Base-by-base conservation (phyloP, 495 filamentous ascomycete species). In the Neurospora sp. region DNA sequence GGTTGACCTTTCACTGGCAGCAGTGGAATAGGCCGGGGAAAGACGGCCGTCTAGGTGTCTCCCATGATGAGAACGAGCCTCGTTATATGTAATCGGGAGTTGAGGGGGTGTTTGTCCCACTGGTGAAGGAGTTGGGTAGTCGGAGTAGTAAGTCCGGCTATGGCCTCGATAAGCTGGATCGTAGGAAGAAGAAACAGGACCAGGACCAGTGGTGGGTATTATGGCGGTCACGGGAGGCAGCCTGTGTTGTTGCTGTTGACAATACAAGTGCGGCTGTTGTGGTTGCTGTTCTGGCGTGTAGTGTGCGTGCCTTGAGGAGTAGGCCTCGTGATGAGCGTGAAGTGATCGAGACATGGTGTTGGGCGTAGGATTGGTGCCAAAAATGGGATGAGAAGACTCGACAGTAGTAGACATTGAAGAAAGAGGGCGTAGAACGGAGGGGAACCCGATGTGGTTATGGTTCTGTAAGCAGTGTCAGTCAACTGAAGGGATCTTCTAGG, bases 291-390 rank as follows among this genome's bases (percentile, higher is more conserved):
- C 83, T 71, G 78, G 78, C 16, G 78, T 73, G 76, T 84, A 84
- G 72, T 83, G 82, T 39, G 74, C 75, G 72, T 81, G 80, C 75
- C 77, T 73, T 53, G 82, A 80, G 74, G 80, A 77, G 72, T 84
- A 84, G 70, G 77, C 78, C 71, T 82, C 82, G 44, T 82, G 81
- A 40, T 82, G 82, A 73, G 75, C 74, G 71, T 84, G 78, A 73
- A 80, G 77, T 74, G 80, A 82, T 78, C 81, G 83, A 74, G 84
- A 81, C 84, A 86, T 86, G 75, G 80, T 79, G 77, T 83, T 82
- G 75, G 83, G 75, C 78, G 83, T 80, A 79, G 78, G 80, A 81
- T 81, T 77, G 79, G 81, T 78, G 76, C 79, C 79, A 78, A 83
- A 79, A 65, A 76, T 76, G 78, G 81, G 79, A 73, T 78, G 80